Evolutionary conservation across 2,329 filamentous ascomycete genomes (phyloP), one percentile per base, ranked within the genome.

Genomic region (Macroventuria anomochaeta): DNA sequence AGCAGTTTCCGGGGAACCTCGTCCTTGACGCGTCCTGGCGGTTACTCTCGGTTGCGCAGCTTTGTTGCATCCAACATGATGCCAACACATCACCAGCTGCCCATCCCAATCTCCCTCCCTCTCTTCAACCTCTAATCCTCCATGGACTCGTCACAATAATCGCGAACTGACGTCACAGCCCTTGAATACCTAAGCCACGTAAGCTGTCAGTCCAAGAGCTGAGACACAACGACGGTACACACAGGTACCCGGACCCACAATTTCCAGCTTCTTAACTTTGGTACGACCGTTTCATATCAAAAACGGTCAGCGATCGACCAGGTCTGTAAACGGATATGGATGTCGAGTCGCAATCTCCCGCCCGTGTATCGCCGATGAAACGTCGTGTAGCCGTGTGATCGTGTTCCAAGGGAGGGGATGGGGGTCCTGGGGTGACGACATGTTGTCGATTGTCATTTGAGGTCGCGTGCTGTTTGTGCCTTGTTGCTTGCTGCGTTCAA

Each of bases 271-370:
- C 17, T 46, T 32, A 26, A 29, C 43, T 29, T 46, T 55, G 28
- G 51, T 48, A 42, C 48, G 31, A 55, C 56, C 40, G 56, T 58
- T 58, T 58, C 52, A 50, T 17, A 39, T 36, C 43, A 42, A 40
- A 17, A 48, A 53, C 47, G 46, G 52, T 49, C 46, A 43, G 46
- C 17, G 50, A 57, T 57, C 43, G 38, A 38, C 49, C 12, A 28
- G 2, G 2, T 37, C n/a, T 42, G 21, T 23, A 15, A 25, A 34
- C 39, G 32, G 33, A 31, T 28, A 49, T 23, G 20, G 51, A 34
- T 40, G 34, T 51, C 43, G 31, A 52, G 33, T 55, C 43, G 54
- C 51, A 55, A 60, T 58, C 18, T 58, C 55, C 53, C 47, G 36
- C 29, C n/a, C 17, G 32, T 41, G 18, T 20, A 48, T 44, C 39